Percentiles rank a stretch among this genome's conserved stretches.
phyloP scores from a whole-genome alignment of 2,329 filamentous ascomycete genomes.

The Chrysosporium queenslandicum region DNA sequence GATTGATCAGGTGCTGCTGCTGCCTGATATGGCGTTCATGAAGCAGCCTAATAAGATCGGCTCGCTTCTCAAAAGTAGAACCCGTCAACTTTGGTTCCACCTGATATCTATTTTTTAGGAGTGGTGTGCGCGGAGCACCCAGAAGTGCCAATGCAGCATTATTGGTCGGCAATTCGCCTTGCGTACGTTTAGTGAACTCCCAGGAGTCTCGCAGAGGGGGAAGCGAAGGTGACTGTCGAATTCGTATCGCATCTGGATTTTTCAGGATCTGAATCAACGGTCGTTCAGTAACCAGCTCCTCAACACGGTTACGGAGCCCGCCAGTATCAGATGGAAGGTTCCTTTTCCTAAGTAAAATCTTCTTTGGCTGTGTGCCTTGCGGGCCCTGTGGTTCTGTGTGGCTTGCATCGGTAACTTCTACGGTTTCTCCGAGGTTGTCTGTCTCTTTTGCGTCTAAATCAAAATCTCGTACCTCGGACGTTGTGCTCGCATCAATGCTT shows the following conservation, averaged over 20 bases:
- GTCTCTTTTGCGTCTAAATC: not conserved
- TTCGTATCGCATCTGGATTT: slow-evolving; percentile 3
- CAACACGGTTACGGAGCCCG: not conserved
- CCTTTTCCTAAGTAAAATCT: slow-evolving; percentile 1
- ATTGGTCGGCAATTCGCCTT: not conserved
- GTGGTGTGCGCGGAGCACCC: not conserved
- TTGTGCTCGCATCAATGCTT: no score
- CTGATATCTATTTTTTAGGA: not conserved
- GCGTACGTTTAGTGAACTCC: no score
- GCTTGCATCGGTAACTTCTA: not conserved
- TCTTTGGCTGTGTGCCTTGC: slow-evolving; percentile 3
- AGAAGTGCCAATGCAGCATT: not conserved
- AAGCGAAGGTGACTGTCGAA: not conserved
- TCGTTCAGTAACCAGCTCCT: not conserved
- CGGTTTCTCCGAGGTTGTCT: not conserved
- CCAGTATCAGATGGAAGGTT: not conserved
- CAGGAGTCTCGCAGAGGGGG: not conserved
- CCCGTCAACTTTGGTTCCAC: slow-evolving; percentile 13
- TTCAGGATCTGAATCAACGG: slow-evolving; percentile 10
- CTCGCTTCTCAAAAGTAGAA: slow-evolving; percentile 16
- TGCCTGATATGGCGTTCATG: slow-evolving; percentile 19
- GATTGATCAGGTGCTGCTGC: slow-evolving; percentile 20
- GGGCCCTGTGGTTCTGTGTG: not conserved
- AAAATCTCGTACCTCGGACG: no score
- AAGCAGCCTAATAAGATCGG: slow-evolving; percentile 21